These are phyloP conservation scores for Salix brachista DNA, from an alignment of 345 rosid species.

Conservation along the genomic window DNA sequence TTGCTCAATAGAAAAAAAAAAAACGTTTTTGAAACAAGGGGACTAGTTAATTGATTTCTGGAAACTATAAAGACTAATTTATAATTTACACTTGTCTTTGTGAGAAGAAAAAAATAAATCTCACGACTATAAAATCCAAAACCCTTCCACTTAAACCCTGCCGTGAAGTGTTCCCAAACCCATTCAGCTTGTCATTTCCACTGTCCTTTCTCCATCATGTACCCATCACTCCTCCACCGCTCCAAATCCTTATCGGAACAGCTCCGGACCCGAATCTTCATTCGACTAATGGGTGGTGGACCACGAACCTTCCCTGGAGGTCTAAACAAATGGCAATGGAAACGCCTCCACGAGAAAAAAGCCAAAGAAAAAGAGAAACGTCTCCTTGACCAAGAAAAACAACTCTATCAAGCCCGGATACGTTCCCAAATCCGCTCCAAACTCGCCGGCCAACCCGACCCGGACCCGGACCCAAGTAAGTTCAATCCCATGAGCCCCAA, in stretches of 20 bases:
- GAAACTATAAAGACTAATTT: too few relatives aligned
- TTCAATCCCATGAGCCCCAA: constrained; percentile 53
- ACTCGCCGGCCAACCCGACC: constrained; percentile 32
- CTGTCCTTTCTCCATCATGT: not conserved
- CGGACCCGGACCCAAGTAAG: constrained; percentile 6
- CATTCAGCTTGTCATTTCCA: not conserved
- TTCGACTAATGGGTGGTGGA: constrained; percentile 85
- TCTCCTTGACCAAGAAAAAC: constrained; percentile 87
- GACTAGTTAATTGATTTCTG: too few relatives aligned
- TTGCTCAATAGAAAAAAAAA: too few relatives aligned
- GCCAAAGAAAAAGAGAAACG: constrained; percentile 83
- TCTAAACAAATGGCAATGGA: constrained; percentile 98
- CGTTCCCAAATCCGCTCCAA: constrained; percentile 68
- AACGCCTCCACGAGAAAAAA: constrained; percentile 91
- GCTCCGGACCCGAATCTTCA: constrained; percentile 30
- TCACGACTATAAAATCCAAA: not conserved
- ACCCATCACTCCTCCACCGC: constrained; percentile 5
- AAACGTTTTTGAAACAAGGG: too few relatives aligned
- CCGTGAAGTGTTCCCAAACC: not conserved
- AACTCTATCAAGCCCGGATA: constrained; percentile 72
- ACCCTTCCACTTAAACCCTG: constrained; percentile 1
- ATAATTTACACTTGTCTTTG: too few relatives aligned
- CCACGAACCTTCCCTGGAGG: constrained; percentile 96
- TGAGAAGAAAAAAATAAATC: too few relatives aligned
- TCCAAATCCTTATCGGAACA: constrained; percentile 21